phyloP scores from a whole-genome alignment of 1,284 basidiomycete species.

The Cryptococcus sp. region DNA sequence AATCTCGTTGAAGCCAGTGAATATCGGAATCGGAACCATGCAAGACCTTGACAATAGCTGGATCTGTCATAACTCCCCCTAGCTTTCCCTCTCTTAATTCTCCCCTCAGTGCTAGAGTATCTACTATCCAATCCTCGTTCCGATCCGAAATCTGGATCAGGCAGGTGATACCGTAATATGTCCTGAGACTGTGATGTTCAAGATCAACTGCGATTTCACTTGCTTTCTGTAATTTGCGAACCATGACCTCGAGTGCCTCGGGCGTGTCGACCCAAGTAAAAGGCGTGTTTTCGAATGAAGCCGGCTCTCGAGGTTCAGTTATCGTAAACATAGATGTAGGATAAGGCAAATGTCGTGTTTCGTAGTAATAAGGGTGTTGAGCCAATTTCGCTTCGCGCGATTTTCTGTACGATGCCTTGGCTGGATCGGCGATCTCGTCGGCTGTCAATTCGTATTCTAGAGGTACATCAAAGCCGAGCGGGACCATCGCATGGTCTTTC shows the following conservation, averaged over 20 bases:
- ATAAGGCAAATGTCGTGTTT: conserved; percentile 67
- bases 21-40: conserved; percentile 95
- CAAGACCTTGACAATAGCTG: conserved; percentile 80
- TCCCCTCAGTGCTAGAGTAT: conserved; percentile 71
- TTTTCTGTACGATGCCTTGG: conserved; percentile 4
- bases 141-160: conserved; percentile 90
- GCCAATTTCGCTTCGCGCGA: conserved; percentile 11
- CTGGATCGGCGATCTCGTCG: conserved; percentile 15
- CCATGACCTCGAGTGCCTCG: conserved; percentile 24
- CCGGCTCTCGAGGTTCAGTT: conserved; percentile 51
- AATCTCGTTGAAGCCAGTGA: conserved; percentile 93
- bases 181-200: conserved; percentile 84
- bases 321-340: conserved; percentile 64
- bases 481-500: conserved; percentile 75
- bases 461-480: conserved; percentile 53
- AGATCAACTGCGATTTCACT: conserved; percentile 88
- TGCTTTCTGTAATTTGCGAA: conserved; percentile 58
- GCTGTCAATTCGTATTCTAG: conserved; percentile 14
- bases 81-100: conserved; percentile 57
- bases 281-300: conserved; percentile 63
- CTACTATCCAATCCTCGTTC: conserved; percentile 80
- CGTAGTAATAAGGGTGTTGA: conserved; percentile 75
- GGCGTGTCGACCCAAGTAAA: conserved; percentile 67
- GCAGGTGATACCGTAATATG: conserved; percentile 83
- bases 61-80: conserved; percentile 70